Evolutionary conservation across 2,329 filamentous ascomycete genomes (phyloP), one percentile per base, ranked within the genome.

Genomic region (Epichloe sylvatica): DNA sequence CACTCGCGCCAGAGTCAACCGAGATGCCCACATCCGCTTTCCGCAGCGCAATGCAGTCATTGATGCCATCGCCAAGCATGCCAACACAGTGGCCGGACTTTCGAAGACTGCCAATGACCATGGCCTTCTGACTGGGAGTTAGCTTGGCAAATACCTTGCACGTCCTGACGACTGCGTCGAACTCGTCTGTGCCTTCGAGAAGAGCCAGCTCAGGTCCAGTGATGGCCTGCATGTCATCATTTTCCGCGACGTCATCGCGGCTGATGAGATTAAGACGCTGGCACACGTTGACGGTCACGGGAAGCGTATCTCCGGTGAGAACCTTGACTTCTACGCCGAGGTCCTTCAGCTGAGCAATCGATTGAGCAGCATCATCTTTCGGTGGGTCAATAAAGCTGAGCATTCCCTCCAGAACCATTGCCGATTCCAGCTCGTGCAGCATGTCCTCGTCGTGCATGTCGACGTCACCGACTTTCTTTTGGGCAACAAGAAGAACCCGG

Each of bases 61-160:
- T 62, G 53, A 62, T 58, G 23, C 60, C 60, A 41, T 62, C 60
- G 4, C 60, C 60, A 15, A 61, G 52, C 59, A 62, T 62, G 5
- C 60, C 59, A 1, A 62, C 60, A 41, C 55, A 58, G 46, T 60
- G 48, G 3, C 59, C 60, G 3, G 54, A 52, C 34, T 51, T 53
- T 34, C 53, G 54, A 11, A 62, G 51, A 33, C 55, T 57, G 15
- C 52, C 53, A 15, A 61, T 49, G 21, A 62, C 55, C n/a, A 53
- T 39, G 4, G 55, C 56, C 49, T 62, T 62, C 43, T 62, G 60
- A 5, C 51, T 53, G 0, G 60, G 60, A 1, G 56, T 57, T 35
- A 62, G 52, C 50, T 61, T 62, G 47, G 60, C 59, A 51, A 62
- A 61, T 5, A 62, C 57, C 23, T 53, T 58, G 54, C 60, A 61